Conservation (phyloP, 805 yeast genomes). For the Jamesozyma gamospora region DNA sequence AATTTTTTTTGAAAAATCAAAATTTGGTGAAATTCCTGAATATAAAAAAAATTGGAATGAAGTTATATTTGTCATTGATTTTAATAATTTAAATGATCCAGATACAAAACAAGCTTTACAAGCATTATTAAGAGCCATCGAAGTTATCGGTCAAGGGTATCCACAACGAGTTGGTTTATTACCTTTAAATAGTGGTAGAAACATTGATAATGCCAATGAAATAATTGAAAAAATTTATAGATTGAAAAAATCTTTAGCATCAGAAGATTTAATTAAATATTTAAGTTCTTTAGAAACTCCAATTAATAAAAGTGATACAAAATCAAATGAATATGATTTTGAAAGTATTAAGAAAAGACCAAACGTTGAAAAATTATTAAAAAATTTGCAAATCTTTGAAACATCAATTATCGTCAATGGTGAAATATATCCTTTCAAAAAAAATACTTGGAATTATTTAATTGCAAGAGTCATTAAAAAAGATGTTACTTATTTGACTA, state of each 20-base stretch:
- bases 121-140: conserved; percentile 41
- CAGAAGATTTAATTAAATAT: conserved; percentile 10
- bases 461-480: conserved; percentile 42
- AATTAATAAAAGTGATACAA: not conserved
- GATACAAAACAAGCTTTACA: conserved; percentile 34
- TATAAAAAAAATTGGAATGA: conserved; percentile 69
- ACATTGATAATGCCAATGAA: conserved; percentile 5
- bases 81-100: conserved; percentile 31
- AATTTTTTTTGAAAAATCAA: conserved; percentile 37
- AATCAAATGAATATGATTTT: not conserved
- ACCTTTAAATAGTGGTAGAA: conserved; percentile 38
- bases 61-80: conserved; percentile 55
- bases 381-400: conserved; percentile 33
- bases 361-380: conserved; percentile 20
- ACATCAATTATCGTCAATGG: conserved; percentile 69
- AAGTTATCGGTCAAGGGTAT: conserved; percentile 42
- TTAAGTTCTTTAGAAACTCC: conserved; percentile 10
- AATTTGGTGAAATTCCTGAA: conserved; percentile 57
- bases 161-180: conserved; percentile 78
- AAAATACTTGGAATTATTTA: conserved; percentile 43
- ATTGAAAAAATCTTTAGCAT: conserved; percentile 11
- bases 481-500: conserved; percentile 36
- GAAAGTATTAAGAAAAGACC: conserved; percentile 4
- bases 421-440: conserved; percentile 42
- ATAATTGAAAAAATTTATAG: conserved; percentile 19